Conservation (phyloP, 1,284 basidiomycete genomes). For the Meira miltonrushii region DNA sequence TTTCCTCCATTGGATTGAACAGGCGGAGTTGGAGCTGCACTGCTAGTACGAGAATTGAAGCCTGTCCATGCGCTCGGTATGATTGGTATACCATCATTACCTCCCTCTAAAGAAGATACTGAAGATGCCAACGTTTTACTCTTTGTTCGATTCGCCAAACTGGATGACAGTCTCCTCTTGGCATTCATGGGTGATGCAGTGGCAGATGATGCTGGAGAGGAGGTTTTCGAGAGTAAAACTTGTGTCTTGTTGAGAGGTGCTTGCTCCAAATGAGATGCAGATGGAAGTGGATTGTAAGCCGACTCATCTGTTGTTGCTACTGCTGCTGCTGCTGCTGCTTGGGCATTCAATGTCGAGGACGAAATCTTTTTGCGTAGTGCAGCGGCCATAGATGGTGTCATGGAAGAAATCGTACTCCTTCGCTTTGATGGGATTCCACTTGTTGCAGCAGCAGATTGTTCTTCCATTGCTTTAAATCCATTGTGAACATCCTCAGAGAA, state of each 20-base stretch:
- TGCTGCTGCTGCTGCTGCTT: background rate
- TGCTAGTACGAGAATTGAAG: too few species aligned
- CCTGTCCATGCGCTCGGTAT: too few species aligned
- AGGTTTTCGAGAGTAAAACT: background rate
- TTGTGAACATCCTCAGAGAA: background rate
- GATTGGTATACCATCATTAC: too few species aligned
- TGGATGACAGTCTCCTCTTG: background rate
- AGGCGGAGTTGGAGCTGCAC: too few species aligned
- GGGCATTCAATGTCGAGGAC: too few species aligned
- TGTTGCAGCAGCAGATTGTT: background rate
- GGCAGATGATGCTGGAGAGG: background rate
- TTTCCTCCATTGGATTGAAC: too few species aligned
- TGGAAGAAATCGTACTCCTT: slow-evolving; percentile 3
- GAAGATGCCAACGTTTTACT: too few species aligned
- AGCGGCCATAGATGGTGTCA: background rate
- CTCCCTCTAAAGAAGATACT: too few species aligned
- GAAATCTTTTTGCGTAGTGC: background rate
- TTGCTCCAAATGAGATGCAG: background rate
- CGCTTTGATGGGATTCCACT: slow-evolving; percentile 1
- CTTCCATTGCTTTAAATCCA: too few species aligned
- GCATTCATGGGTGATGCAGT: background rate
- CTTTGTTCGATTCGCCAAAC: too few species aligned
- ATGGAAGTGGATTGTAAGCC: background rate
- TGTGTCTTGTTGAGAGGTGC: background rate
- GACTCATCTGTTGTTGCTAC: background rate